Percentiles rank a stretch among this genome's conserved stretches.
Evolutionary conservation across 2,329 filamentous ascomycete genomes (phyloP).

Genomic region (Daldinia eschscholtzii): DNA sequence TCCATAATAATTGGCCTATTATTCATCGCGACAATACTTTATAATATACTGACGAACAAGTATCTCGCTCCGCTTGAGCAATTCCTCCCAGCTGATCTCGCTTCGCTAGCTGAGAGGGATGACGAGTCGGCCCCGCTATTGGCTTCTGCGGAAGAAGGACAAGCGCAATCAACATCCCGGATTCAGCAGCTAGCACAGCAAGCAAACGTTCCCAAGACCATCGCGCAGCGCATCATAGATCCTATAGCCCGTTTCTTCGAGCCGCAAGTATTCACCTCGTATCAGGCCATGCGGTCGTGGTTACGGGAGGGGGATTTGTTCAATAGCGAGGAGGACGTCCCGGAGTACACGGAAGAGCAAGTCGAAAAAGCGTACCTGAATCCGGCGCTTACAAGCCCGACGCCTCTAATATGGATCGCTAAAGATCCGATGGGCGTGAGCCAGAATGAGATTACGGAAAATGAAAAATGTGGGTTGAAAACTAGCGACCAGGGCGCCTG

Average conservation of each 20-base stretch:
- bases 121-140: conserved; percentile 49
- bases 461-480: conserved; percentile 69
- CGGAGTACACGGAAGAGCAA: conserved; percentile 49
- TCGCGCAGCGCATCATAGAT: conserved; percentile 44
- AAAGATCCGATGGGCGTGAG: conserved; percentile 71
- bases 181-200: conserved; percentile 46
- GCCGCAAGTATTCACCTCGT: conserved; percentile 47
- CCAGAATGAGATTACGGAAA: conserved; percentile 71
- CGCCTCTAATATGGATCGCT: conserved; percentile 75
- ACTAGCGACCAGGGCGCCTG: conserved; percentile 73
- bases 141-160: conserved; percentile 47
- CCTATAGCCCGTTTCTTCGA: conserved; percentile 49
- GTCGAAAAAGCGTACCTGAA: conserved; percentile 49
- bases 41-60: conserved; percentile 62
- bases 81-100: conserved; percentile 47
- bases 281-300: conserved; percentile 48
- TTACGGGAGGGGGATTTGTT: conserved; percentile 41
- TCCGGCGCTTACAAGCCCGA: conserved; percentile 54
- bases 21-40: conserved; percentile 71
- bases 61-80: conserved; percentile 51
- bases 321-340: conserved; percentile 36
- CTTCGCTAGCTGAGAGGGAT: conserved; percentile 29
- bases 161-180: conserved; percentile 33
- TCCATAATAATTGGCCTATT: conserved; percentile 72
- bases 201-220: conserved; percentile 37